Conservation (phyloP, 2,329 filamentous ascomycete genomes). For the Xylaria multiplex region DNA sequence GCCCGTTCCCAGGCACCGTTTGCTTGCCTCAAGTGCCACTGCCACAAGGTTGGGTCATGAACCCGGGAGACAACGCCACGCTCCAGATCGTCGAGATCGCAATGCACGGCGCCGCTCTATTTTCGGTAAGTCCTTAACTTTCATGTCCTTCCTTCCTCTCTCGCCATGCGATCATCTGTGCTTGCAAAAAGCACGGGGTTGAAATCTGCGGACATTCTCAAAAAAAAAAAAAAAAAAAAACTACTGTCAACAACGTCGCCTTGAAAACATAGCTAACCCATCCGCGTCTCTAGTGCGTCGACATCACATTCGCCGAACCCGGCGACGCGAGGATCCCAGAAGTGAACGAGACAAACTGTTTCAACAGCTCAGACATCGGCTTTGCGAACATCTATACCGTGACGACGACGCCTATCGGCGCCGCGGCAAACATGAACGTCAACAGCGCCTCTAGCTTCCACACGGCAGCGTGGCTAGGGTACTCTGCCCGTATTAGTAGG, state of each 20-base stretch:
- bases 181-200: not conserved
- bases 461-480: conserved; percentile 51
- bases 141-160: not conserved
- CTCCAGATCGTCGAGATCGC: conserved; percentile 79
- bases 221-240: not conserved
- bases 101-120: conserved; percentile 76
- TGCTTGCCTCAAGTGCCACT: conserved; percentile 91
- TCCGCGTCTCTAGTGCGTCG: conserved; percentile 76
- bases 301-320: conserved; percentile 89
- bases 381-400: conserved; percentile 82
- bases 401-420: conserved; percentile 58
- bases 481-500: conserved; percentile 55
- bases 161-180: not conserved
- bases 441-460: conserved; percentile 44
- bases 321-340: conserved; percentile 71
- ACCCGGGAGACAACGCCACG: conserved; percentile 83
- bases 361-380: conserved; percentile 81
- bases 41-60: conserved; percentile 75
- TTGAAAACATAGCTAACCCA: conserved; percentile 17
- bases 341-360: conserved; percentile 86
- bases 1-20: conserved; percentile 86
- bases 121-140: conserved; percentile 64
- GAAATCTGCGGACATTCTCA: not conserved
- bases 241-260: too few species aligned
- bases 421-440: conserved; percentile 49